These are phyloP conservation scores for Diaporthe eres DNA, from an alignment of 2,329 filamentous ascomycete genomes.

Conservation along the genomic window DNA sequence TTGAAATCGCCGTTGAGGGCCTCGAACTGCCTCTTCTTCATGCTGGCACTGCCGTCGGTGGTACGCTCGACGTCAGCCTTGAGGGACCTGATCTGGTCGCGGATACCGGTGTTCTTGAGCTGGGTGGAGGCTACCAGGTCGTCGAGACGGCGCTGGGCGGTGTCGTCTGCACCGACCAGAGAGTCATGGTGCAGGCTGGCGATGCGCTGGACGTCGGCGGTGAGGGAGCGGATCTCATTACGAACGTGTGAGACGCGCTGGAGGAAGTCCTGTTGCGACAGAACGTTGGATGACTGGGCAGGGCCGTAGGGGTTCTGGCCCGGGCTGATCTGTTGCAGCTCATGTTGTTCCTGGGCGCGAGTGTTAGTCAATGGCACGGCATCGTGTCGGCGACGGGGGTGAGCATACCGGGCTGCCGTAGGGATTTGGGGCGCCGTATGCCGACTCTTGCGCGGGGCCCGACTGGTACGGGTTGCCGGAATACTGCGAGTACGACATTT, in stretches of 20 bases:
- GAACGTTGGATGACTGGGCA: constrained; percentile 51
- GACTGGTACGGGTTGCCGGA: constrained; percentile 45
- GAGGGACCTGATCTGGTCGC: constrained; percentile 82
- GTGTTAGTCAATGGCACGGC: constrained; percentile 42
- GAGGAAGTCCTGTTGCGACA: constrained; percentile 78
- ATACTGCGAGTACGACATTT: constrained; percentile 47
- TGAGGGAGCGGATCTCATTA: constrained; percentile 76
- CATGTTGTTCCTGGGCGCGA: constrained; percentile 60
- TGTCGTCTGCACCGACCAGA: constrained; percentile 74
- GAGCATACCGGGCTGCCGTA: constrained; percentile 39
- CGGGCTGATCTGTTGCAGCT: constrained; percentile 59
- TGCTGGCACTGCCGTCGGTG: constrained; percentile 68
- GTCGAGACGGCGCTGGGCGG: constrained; percentile 72
- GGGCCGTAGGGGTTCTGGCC: constrained; percentile 46
- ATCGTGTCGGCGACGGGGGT: constrained; percentile 37
- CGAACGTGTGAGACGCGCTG: constrained; percentile 76
- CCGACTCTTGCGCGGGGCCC: constrained; percentile 46
- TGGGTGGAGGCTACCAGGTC: constrained; percentile 78
- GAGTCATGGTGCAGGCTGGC: constrained; percentile 79
- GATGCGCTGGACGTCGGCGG: constrained; percentile 77
- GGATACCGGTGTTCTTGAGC: constrained; percentile 80
- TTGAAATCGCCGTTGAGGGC: constrained; percentile 81
- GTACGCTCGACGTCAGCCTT: constrained; percentile 79
- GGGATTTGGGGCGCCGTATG: constrained; percentile 27
- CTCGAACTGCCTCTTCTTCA: constrained; percentile 79